Evolutionary conservation across 495 filamentous ascomycete species (phyloP), one percentile per base, ranked within the genome.

Genomic region (Tetracladium setigerum): DNA sequence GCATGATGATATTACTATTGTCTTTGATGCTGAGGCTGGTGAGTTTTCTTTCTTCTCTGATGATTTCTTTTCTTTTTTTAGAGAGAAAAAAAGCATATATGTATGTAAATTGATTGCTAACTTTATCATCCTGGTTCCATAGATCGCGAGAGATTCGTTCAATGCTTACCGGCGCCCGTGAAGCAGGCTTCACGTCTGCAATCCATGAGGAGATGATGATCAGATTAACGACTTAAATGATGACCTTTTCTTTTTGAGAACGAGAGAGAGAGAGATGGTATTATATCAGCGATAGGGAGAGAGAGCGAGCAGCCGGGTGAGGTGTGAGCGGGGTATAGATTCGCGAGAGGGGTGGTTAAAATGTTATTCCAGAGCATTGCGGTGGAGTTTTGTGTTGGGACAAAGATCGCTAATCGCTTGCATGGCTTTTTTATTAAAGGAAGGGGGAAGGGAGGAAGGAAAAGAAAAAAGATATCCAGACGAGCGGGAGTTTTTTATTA

Each of bases 1-100:
- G 66, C 87, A 94, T 62, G 89, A 95, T 64, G 89, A 95, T 67
- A 84, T 95, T 56, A 70, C 80, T 17, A 83, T 95, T 56, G 58
- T 79, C 18, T 95, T 95, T 70, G 87, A 94, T 36, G 80, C 67
- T 22, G 83, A 83, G 59, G 62, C 75, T 56, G 86, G 89, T 95
- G 70, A 63, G 85, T 76, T 43, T 32, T 22, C 4, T 11, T 27
- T 27, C 22, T 27, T 27, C 22, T 27, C 22, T 27, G 22, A 27
- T 7, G 22, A 7, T 27, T 3, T 30, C 33, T 35, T 13, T 24
- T 10, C 12, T 35, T 30, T 24, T 32, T 9, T 3, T 40, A 18
- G 11, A 22, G 30, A 38, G 8, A 12, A 8, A 12, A 34, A 34
- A n/a, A n/a, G n/a, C n/a, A n/a, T n/a, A n/a, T n/a, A n/a, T n/a